Percentiles rank a stretch among this genome's conserved stretches.
Conservation (phyloP, 306 rosid species). For the Trichosanthes truncata region DNA sequence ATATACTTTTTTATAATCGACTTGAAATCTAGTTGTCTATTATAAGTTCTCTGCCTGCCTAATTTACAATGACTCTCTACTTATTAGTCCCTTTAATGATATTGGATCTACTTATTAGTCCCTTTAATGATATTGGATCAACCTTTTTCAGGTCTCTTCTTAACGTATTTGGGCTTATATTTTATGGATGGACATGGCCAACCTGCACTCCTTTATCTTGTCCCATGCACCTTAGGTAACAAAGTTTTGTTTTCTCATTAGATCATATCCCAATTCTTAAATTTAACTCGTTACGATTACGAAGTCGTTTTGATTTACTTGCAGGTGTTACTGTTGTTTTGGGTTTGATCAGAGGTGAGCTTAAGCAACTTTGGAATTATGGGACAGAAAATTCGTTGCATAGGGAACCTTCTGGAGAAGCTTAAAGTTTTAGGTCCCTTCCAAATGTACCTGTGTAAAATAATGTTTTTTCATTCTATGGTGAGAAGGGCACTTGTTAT, state of each 20-base stretch:
- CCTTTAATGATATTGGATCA: conserved; percentile 2
- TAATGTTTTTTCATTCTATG: not conserved
- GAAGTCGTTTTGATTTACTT: conserved; percentile 5
- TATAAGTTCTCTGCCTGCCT: not conserved
- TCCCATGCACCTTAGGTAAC: conserved; percentile 93
- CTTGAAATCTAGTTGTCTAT: not conserved
- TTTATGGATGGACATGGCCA: conserved; percentile 90
- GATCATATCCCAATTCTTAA: not conserved
- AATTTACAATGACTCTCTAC: not conserved
- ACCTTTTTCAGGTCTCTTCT: conserved; percentile 46
- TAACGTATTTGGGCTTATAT: conserved; percentile 68
- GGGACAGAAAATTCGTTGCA: conserved; percentile 20
- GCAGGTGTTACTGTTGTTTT: conserved; percentile 49
- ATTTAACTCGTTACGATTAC: not conserved
- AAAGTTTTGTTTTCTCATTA: not conserved
- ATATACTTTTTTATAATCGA: not conserved
- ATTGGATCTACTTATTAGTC: conserved; percentile 13
- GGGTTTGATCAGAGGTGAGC: conserved; percentile 61
- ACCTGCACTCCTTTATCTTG: conserved; percentile 96
- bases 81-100: conserved; percentile 8
- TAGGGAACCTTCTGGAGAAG: conserved; percentile 13
- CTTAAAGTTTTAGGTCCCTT: conserved; percentile 4
- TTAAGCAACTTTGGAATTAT: conserved; percentile 57
- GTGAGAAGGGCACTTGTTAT: not conserved
- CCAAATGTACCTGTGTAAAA: not conserved